These are phyloP conservation scores for Tulasnella calospora DNA, from an alignment of 768 basidiomycete species.

Conservation along the genomic window DNA sequence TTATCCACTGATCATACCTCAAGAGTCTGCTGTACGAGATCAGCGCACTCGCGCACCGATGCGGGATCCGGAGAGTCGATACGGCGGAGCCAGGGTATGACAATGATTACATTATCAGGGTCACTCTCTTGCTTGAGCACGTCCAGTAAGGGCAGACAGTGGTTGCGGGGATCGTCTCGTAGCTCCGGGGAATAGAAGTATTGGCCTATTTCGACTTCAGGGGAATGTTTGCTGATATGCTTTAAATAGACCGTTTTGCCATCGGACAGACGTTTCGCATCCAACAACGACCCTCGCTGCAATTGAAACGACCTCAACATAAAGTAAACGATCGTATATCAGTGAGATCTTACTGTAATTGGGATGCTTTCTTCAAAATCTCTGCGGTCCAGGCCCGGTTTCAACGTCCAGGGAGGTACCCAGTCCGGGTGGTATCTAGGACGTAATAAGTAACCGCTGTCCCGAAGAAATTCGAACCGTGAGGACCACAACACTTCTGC, in stretches of 20 bases:
- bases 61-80: slow-evolving; percentile 8
- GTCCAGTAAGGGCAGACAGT: slow-evolving; percentile 18
- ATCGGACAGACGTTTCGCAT: slow-evolving; percentile 7
- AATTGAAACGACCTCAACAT: not conserved
- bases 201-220: slow-evolving; percentile 16
- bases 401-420: slow-evolving; percentile 17
- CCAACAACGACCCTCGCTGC: not conserved
- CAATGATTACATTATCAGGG: slow-evolving; percentile 9
- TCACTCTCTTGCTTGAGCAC: not conserved
- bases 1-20: not conserved
- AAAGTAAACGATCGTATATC: not conserved
- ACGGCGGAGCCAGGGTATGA: slow-evolving; percentile 14
- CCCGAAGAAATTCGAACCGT: slow-evolving; percentile 15
- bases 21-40: slow-evolving; percentile 17
- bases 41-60: slow-evolving; percentile 9
- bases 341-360: not conserved
- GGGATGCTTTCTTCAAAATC: not conserved
- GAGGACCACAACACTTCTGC: slow-evolving; percentile 8
- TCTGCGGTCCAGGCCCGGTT: not conserved
- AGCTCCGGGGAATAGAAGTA: not conserved
- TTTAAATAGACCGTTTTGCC: slow-evolving; percentile 12
- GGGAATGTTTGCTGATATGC: not conserved
- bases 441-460: slow-evolving; percentile 23
- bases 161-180: slow-evolving; percentile 3
- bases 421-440: slow-evolving; percentile 24